A percentile compares a stretch with the other conserved stretches of the same genome.
phyloP scores from a whole-genome alignment of 2,329 filamentous ascomycete genomes.

The Ophiostoma sp. region DNA sequence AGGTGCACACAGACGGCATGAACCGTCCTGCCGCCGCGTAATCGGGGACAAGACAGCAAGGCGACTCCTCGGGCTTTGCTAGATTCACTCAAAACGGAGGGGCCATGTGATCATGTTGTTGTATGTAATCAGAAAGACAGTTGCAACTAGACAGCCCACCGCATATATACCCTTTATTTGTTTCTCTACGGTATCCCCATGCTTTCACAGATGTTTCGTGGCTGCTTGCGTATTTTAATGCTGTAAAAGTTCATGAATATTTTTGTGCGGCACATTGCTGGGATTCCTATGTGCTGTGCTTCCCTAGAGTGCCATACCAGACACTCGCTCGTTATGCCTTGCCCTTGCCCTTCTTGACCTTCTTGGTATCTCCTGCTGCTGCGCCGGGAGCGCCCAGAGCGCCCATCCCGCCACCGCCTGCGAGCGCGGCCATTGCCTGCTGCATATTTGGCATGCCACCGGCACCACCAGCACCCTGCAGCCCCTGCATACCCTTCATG shows the following conservation, averaged over 20 bases:
- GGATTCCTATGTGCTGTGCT: background rate
- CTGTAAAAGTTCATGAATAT: background rate
- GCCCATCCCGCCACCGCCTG: slow-evolving; percentile 25
- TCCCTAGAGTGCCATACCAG: background rate
- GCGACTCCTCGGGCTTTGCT: too few relatives aligned
- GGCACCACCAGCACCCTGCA: slow-evolving; percentile 28
- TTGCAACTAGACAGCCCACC: background rate
- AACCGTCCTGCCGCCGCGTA: slow-evolving; percentile 18
- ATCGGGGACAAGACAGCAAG: background rate
- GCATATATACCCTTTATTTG: slow-evolving; percentile 2
- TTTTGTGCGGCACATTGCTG: background rate
- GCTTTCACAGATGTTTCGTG: background rate
- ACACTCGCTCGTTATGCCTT: slow-evolving; percentile 17
- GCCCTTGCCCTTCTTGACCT: slow-evolving; percentile 32
- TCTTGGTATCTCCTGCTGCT: slow-evolving; percentile 17
- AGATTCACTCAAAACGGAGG: too few relatives aligned
- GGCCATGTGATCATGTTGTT: background rate
- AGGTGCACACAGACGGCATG: slow-evolving; percentile 36
- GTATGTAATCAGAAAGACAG: background rate
- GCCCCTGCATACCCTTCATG: slow-evolving; percentile 79
- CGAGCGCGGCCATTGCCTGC: slow-evolving; percentile 20
- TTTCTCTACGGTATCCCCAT: background rate
- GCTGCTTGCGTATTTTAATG: background rate
- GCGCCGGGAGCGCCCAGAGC: slow-evolving; percentile 6
- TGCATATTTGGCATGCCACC: slow-evolving; percentile 27